phyloP scores from a whole-genome alignment of 805 yeast genomes.

The Priceomyces fermenticarens region DNA sequence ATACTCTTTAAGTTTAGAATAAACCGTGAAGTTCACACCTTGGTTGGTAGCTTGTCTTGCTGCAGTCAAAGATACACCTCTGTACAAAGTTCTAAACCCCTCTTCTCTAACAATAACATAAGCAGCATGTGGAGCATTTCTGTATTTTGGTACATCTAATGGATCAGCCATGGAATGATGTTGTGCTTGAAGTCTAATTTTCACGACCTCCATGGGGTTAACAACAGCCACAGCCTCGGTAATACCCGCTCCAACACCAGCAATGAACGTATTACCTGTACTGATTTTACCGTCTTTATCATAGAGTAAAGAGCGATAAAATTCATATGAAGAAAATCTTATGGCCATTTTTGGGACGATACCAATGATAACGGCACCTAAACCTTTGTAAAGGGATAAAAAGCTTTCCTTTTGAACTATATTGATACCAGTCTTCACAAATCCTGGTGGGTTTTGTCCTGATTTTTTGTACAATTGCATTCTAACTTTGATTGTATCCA shows the following conservation, averaged over 20 bases:
- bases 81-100: constrained; percentile 82
- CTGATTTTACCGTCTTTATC: constrained; percentile 63
- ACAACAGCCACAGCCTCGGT: constrained; percentile 94
- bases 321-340: constrained; percentile 91
- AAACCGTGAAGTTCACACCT: constrained; percentile 96
- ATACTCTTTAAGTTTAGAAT: constrained; percentile 74
- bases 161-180: constrained; percentile 87
- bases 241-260: constrained; percentile 97
- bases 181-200: constrained; percentile 95
- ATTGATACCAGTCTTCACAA: constrained; percentile 72
- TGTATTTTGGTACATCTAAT: constrained; percentile 74
- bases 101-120: constrained; percentile 84
- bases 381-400: constrained; percentile 87
- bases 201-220: constrained; percentile 96
- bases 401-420: constrained; percentile 80
- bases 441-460: constrained; percentile 82
- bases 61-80: constrained; percentile 94
- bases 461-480: constrained; percentile 85
- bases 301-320: constrained; percentile 68
- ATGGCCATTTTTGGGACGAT: constrained; percentile 98
- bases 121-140: constrained; percentile 90
- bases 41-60: constrained; percentile 98
- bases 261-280: constrained; percentile 74
- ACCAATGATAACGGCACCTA: constrained; percentile 96
- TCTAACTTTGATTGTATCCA: constrained; percentile 94